Percentiles rank a stretch among this genome's conserved stretches.
These are phyloP conservation scores for Trichophyton mentagrophytes DNA, from an alignment of 2,329 filamentous ascomycete genomes.

Conservation along the genomic window DNA sequence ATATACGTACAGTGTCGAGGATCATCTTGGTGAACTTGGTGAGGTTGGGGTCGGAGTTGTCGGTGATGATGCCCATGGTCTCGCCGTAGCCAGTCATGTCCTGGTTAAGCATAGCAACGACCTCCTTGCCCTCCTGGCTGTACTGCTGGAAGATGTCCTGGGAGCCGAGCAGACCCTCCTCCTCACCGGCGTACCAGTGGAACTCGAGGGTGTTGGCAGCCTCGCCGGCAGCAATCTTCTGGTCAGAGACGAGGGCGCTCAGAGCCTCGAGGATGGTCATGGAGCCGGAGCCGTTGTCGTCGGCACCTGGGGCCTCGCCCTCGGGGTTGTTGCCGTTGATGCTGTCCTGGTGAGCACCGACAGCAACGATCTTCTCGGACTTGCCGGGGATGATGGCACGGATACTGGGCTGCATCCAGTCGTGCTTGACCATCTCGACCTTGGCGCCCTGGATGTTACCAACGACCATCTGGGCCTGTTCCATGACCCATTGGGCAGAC, in stretches of 20 bases:
- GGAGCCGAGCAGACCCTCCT: slow-evolving; percentile 73
- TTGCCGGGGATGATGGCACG: slow-evolving; percentile 84
- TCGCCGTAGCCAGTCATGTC: slow-evolving; percentile 92
- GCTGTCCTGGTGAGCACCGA: slow-evolving; percentile 88
- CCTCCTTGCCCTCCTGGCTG: slow-evolving; percentile 55
- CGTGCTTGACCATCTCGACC: slow-evolving; percentile 62
- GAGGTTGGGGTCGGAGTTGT: slow-evolving; percentile 71
- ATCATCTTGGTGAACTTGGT: slow-evolving; percentile 86
- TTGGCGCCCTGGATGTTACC: slow-evolving; percentile 46
- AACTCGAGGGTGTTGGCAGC: slow-evolving; percentile 84
- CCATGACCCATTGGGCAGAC: slow-evolving; percentile 70
- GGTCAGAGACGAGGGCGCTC: slow-evolving; percentile 61
- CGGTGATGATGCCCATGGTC: slow-evolving; percentile 76
- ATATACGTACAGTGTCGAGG: slow-evolving; percentile 48
- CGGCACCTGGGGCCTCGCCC: slow-evolving; percentile 78
- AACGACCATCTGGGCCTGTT: slow-evolving; percentile 60
- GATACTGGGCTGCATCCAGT: slow-evolving; percentile 81
- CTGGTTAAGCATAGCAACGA: slow-evolving; percentile 96
- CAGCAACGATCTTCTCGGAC: slow-evolving; percentile 70
- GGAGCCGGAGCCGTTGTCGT: slow-evolving; percentile 85
- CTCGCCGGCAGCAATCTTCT: slow-evolving; percentile 56
- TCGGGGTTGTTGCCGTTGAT: slow-evolving; percentile 83
- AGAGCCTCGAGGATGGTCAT: slow-evolving; percentile 92
- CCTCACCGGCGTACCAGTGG: slow-evolving; percentile 34
- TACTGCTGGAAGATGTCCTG: slow-evolving; percentile 82